Evolutionary conservation across 805 yeast species (phyloP), one percentile per base, ranked within the genome.

Genomic region (Pichia membranifaciens): DNA sequence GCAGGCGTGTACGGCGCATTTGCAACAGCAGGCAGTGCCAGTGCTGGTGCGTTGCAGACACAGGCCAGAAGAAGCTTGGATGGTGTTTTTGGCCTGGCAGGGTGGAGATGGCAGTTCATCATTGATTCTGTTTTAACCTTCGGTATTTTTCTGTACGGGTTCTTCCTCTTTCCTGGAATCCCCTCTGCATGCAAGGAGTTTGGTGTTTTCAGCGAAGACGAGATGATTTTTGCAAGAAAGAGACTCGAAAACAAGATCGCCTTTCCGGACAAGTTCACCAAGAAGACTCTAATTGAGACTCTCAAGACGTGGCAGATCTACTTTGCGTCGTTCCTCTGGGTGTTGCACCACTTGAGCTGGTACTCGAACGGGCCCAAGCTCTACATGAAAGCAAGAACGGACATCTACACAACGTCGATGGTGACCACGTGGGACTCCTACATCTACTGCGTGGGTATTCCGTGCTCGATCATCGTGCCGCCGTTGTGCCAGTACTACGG

Each of bases 1-100:
- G 79, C 81, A n/a, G 78, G 78, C 31, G 64, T 79, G 52, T 79
- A 75, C 63, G 82, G 82, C 54, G 64, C 75, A 38, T 87, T 87
- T 31, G 84, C 81, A 52, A 76, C 73, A 54, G 65, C 83, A 33
- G 81, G 86, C 31, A 68, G 76, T 29, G 68, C 78, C 44, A 76
- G 82, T 4, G 73, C 82, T 2, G 82, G 83, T 46, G 63, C 79
- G 39, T 62, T 81, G 44, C 81, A 79, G 41, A 58, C 66, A 31
- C 62, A 71, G 13, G 54, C 63, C 29, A 56, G 61, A 46, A 55
- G 68, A 28, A 60, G 64, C 43, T 57, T 61, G n/a, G 51, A 58
- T 43, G 60, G 60, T 12, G 52, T 51, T 22, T 44, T 44, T 20
- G 62, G 61, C 1, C 44, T 55, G n/a, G 55, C 53, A 75, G 78